phyloP scores from a whole-genome alignment of 2,329 filamentous ascomycete species.

The Phoma sp. region DNA sequence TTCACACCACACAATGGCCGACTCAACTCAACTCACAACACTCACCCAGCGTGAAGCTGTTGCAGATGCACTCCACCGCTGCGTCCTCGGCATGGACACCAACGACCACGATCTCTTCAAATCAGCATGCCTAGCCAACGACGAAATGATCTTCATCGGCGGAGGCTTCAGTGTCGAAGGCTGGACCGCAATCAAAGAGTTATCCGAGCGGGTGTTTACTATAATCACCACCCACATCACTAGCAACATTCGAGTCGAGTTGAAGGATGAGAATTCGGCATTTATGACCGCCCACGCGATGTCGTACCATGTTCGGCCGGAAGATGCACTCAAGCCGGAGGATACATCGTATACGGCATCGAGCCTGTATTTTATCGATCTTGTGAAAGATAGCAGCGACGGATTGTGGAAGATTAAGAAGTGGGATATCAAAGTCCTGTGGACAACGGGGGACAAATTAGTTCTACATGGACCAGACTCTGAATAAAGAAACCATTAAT shows the following conservation, averaged over 20 bases:
- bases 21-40: conserved; percentile 11
- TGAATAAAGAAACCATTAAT: too few species aligned
- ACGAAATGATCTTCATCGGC: conserved; percentile 26
- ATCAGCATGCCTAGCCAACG: conserved; percentile 26
- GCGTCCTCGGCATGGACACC: conserved; percentile 32
- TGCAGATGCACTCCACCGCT: conserved; percentile 33
- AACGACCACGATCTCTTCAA: conserved; percentile 28
- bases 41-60: conserved; percentile 32
- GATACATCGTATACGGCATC: conserved; percentile 29
- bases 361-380: conserved; percentile 29
- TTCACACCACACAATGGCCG: conserved; percentile 14
- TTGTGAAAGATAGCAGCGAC: conserved; percentile 25
- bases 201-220: conserved; percentile 24
- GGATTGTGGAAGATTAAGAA: conserved; percentile 36
- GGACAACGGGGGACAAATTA: conserved; percentile 29
- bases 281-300: conserved; percentile 29
- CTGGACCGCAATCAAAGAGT: conserved; percentile 24
- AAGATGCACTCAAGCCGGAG: conserved; percentile 26
- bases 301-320: conserved; percentile 29
- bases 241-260: conserved; percentile 32
- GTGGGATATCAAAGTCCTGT: conserved; percentile 35
- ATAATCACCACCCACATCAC: conserved; percentile 32
- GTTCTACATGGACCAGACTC: conserved; percentile 12
- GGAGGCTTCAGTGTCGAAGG: conserved; percentile 23
- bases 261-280: conserved; percentile 24